Evolutionary conservation across 306 rosid genomes (phyloP).

Genomic region (Senna tora): DNA sequence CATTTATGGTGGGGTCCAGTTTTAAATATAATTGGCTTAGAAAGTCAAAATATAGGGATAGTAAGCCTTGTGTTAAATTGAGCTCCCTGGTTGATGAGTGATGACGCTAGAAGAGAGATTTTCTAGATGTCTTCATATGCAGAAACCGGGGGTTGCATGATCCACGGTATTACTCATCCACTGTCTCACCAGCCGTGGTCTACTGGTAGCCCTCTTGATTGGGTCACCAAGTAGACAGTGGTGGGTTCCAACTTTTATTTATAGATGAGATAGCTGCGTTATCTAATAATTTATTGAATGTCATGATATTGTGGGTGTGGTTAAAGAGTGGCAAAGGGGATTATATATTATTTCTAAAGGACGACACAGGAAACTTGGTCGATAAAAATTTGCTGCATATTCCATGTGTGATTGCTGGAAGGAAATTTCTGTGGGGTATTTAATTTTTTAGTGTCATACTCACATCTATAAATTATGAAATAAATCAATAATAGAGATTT

Average conservation of each 20-base stretch:
- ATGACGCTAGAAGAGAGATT: constrained; percentile 49
- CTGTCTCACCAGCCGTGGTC: constrained; percentile 37
- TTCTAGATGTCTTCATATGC: constrained; percentile 52
- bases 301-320: background rate
- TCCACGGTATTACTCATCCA: constrained; percentile 51
- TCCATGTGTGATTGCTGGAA: background rate
- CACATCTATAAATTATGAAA: too few relatives aligned
- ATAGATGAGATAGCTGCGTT: constrained; percentile 29
- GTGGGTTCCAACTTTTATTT: constrained; percentile 34
- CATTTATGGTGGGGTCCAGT: constrained; percentile 44
- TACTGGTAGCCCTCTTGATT: constrained; percentile 34
- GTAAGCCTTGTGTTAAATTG: constrained; percentile 46
- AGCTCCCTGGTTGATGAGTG: constrained; percentile 53
- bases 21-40: constrained; percentile 47
- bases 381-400: background rate
- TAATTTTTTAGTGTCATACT: too few relatives aligned
- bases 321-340: background rate
- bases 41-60: constrained; percentile 56
- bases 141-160: constrained; percentile 51
- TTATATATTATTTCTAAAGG: background rate
- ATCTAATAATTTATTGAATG: background rate
- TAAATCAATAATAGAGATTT: too few relatives aligned
- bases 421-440: too few relatives aligned
- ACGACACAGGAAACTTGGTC: background rate
- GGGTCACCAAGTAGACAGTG: constrained; percentile 40